These are phyloP conservation scores for Paradendryphiella salina DNA, from an alignment of 2,329 filamentous ascomycete species.

Conservation along the genomic window DNA sequence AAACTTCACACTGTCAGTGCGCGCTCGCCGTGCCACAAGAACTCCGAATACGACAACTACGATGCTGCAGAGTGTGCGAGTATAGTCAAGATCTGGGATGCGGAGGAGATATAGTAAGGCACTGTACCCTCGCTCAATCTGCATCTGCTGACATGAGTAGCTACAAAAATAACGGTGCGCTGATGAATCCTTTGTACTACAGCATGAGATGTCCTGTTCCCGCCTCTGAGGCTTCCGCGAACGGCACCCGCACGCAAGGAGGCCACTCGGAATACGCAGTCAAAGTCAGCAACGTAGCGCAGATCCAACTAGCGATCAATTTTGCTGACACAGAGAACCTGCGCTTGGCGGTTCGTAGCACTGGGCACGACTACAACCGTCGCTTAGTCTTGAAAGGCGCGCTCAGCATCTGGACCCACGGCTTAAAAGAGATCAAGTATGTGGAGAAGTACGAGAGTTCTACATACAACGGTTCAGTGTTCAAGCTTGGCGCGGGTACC, in stretches of 20 bases:
- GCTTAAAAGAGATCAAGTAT: conserved; percentile 37
- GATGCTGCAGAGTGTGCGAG: conserved; percentile 30
- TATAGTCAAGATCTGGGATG: conserved; percentile 21
- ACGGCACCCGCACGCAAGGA: conserved; percentile 36
- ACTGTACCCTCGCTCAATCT: neutral
- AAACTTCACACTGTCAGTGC: conserved; percentile 13
- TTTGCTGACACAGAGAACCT: conserved; percentile 39
- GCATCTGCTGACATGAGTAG: conserved; percentile 11
- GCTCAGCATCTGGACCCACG: conserved; percentile 38
- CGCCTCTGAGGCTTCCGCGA: conserved; percentile 18
- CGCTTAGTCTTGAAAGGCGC: conserved; percentile 34
- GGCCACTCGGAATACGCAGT: conserved; percentile 36
- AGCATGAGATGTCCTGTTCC: conserved; percentile 36
- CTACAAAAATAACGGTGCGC: conserved; percentile 29
- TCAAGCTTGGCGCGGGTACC: conserved; percentile 41
- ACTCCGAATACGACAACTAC: conserved; percentile 36
- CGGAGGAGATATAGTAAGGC: conserved; percentile 29
- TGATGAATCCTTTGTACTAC: conserved; percentile 38
- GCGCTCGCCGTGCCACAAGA: conserved; percentile 21
- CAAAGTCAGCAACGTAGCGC: conserved; percentile 35
- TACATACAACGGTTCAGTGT: conserved; percentile 34
- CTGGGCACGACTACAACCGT: conserved; percentile 41
- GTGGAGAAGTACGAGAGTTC: conserved; percentile 31
- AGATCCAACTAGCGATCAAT: conserved; percentile 42
- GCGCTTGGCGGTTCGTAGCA: conserved; percentile 40